Evolutionary conservation across 192 early-diverging fungal genomes (phyloP).

Genomic region (Coemansia sp.): DNA sequence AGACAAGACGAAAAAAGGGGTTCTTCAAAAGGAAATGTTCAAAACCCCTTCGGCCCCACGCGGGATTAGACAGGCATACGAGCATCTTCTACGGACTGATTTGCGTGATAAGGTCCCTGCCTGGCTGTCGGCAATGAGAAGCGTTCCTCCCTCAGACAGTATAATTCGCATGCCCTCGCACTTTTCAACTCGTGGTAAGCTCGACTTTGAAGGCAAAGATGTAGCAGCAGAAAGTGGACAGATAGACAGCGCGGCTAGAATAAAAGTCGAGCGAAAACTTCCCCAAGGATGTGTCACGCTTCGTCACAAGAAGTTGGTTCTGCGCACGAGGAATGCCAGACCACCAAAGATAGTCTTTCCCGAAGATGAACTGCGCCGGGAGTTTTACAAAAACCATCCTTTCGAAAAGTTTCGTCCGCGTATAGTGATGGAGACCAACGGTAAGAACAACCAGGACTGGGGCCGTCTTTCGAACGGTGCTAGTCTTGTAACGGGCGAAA

Average conservation of each 20-base stretch:
- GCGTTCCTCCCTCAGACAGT: conserved; percentile 44
- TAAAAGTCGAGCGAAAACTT: conserved; percentile 27
- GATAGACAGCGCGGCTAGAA: neutral
- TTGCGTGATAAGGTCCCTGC: conserved; percentile 43
- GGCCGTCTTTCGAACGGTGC: conserved; percentile 54
- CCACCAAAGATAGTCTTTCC: conserved; percentile 81
- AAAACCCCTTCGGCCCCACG: conserved; percentile 41
- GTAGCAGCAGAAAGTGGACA: neutral
- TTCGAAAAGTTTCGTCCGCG: conserved; percentile 78
- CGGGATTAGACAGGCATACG: conserved; percentile 34
- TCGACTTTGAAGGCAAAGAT: conserved; percentile 35
- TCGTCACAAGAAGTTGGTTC: conserved; percentile 56
- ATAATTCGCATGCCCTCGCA: conserved; percentile 50
- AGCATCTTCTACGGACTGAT: conserved; percentile 37
- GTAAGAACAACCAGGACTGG: conserved; percentile 55
- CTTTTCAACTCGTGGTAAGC: conserved; percentile 36
- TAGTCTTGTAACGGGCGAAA: conserved; percentile 75
- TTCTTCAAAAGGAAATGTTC: conserved; percentile 24
- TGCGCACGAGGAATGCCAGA: conserved; percentile 61
- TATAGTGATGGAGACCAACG: conserved; percentile 67
- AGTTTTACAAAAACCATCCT: conserved; percentile 93
- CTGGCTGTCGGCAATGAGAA: conserved; percentile 54
- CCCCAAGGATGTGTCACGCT: conserved; percentile 39
- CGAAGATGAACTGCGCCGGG: conserved; percentile 80
- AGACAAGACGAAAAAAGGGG: neutral